Base-by-base conservation (phyloP, 441 rosid species). In the Bruguiera hainesii region DNA sequence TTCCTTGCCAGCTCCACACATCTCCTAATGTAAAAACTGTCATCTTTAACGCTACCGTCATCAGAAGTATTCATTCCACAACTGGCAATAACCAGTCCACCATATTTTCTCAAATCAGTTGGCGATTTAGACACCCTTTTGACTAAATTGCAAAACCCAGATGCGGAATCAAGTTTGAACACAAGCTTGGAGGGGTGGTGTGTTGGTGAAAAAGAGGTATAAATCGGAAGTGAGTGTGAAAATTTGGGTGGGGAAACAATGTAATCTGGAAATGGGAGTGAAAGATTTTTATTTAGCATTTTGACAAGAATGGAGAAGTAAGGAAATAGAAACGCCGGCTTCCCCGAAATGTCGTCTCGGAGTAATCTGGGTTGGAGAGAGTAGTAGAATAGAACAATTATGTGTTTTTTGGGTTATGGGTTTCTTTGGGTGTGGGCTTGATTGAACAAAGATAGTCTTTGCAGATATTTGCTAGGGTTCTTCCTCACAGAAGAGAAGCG, bases 1-100 rank as follows among this genome's bases (percentile, higher is more conserved):
- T 66, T 90, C 76, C 84, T 86, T 7, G 98, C 97, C 30, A 95
- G 29, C 75, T 90, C 93, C 71, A 95, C 95, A 46, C 83, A 84
- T 63, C 78, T 85, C 84, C 91, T 86, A 53, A 90, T 86, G 63
- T 89, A 92, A 79, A 81, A 85, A 58, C 68, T 82, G 75, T 92
- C 99, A 67, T 83, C 86, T 6, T 53, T 64, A 37, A 53, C 70
- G n/a, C 19, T 51, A 26, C 13, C 59, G 11, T 56, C 76, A 20
- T 64, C 68, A 7, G 49, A 71, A 71, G 66, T 61, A 28, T 52
- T 57, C 46, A 19, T 28, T 63, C 67, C 84, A 57, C 77, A 76
- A 55, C 77, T 66, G 64, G 82, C 73, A 56, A 61, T 13, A 58
- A 71, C 67, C 63, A 68, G 58, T 60, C 70, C 67, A 19, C 76